Percentiles rank a stretch among this genome's conserved stretches.
These are phyloP conservation scores for Hymenoscyphus scutula DNA, from an alignment of 2,329 filamentous ascomycete species.

Conservation along the genomic window DNA sequence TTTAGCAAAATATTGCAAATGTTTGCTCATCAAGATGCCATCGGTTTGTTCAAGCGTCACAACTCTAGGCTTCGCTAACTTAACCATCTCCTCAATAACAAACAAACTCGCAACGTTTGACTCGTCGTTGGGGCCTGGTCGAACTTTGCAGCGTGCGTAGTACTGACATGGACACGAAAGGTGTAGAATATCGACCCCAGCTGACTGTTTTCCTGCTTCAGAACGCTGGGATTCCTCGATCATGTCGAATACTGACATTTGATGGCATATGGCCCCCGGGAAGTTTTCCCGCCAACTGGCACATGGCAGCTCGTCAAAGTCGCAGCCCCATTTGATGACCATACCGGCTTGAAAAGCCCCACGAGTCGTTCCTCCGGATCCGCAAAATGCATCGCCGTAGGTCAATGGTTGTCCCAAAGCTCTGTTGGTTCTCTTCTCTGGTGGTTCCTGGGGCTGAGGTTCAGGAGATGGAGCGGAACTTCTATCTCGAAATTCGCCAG, in stretches of 20 bases:
- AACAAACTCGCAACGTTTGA: constrained; percentile 62
- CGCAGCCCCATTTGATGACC: constrained; percentile 59
- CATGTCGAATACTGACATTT: constrained; percentile 50
- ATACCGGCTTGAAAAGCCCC: constrained; percentile 62
- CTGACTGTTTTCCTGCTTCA: constrained; percentile 16
- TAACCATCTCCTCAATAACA: constrained; percentile 53
- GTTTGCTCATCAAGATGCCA: constrained; percentile 52
- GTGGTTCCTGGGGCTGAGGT: neutral
- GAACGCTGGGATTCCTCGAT: constrained; percentile 34
- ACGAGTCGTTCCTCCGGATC: constrained; percentile 67
- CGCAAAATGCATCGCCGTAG: constrained; percentile 70
- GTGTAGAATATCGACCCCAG: constrained; percentile 66
- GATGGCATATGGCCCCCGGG: constrained; percentile 44
- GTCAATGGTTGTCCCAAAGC: constrained; percentile 53
- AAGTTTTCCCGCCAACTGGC: constrained; percentile 31
- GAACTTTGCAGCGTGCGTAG: constrained; percentile 71
- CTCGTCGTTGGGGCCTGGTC: constrained; percentile 57
- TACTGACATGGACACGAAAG: constrained; percentile 75
- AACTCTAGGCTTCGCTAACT: constrained; percentile 60
- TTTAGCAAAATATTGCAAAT: constrained; percentile 53
- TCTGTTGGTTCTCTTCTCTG: neutral
- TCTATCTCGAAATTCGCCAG: neutral
- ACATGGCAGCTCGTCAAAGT: constrained; percentile 45
- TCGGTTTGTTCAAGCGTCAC: constrained; percentile 79
- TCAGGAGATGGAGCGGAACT: neutral